Percentiles rank a stretch among this genome's conserved stretches.
Evolutionary conservation across 2,329 filamentous ascomycete species (phyloP).

Genomic region (Fusarium penzigii): DNA sequence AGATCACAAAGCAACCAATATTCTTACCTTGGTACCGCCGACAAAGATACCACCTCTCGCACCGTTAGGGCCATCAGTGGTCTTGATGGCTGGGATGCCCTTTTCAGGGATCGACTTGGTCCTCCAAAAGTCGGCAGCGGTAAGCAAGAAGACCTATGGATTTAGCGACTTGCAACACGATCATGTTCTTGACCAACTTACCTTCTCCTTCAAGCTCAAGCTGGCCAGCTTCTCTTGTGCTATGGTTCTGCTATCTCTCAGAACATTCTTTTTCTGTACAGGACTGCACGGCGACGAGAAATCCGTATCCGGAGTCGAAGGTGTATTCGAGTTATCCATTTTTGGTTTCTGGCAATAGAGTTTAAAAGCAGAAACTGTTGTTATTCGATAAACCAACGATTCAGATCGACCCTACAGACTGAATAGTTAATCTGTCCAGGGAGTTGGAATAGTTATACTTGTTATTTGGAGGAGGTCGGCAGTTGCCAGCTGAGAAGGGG

Average conservation of each 20-base stretch:
- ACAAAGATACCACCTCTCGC: slow-evolving; percentile 69
- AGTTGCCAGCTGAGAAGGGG: neutral
- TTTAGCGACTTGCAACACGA: neutral
- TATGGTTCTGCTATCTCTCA: slow-evolving; percentile 41
- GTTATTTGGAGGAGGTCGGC: neutral
- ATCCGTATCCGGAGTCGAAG: slow-evolving; percentile 51
- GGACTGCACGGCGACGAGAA: slow-evolving; percentile 49
- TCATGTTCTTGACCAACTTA: slow-evolving; percentile 21
- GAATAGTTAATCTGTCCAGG: neutral
- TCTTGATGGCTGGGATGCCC: slow-evolving; percentile 64
- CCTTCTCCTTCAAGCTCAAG: slow-evolving; percentile 61
- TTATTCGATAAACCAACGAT: neutral
- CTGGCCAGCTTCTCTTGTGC: slow-evolving; percentile 52
- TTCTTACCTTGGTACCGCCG: slow-evolving; percentile 60
- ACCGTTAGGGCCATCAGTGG: slow-evolving; percentile 70
- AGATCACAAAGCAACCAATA: neutral
- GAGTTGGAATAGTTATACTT: neutral
- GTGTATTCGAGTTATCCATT: slow-evolving; percentile 27
- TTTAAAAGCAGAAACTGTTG: neutral
- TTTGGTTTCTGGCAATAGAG: neutral
- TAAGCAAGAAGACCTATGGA: slow-evolving; percentile 57
- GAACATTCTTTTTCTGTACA: slow-evolving; percentile 35
- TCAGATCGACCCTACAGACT: neutral
- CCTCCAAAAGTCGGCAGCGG: slow-evolving; percentile 70
- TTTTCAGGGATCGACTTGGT: slow-evolving; percentile 64